Base-by-base conservation (phyloP, 805 yeast species). In the Ogataea dorogensis region DNA sequence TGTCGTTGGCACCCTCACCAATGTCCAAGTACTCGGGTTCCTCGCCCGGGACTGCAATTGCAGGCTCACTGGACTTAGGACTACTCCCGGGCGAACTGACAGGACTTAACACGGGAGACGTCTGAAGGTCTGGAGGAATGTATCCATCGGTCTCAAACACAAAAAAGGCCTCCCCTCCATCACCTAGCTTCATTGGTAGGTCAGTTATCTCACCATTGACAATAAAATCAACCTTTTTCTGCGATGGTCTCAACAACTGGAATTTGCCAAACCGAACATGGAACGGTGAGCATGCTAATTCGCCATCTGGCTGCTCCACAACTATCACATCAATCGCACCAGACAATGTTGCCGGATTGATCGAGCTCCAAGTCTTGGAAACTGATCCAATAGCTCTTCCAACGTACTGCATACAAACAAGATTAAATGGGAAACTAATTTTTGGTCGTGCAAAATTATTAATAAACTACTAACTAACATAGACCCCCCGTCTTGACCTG, bases 281-380 rank as follows among this genome's bases (percentile, higher is more conserved):
- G 71, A 94, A 93, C 4, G 98, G 98, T 6, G 96, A 86, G 53
- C 98, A 89, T 35, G 85, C 82, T 23, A 62, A 33, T 12, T 56
- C 61, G 23, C 86, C 91, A 56, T 82, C 79, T 9, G 85, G 84
- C 55, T 86, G 94, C 62, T 91, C 96, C 9, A 93, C 82, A 7
- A 89, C 98, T 25, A 93, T 86, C 36, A 93, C 88, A 61, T 93
- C 98, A 59, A 93, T 93, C 14, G 98, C 98, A 5, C 98, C 98
- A 14, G 95, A 81, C 12, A 93, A 71, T 0, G 98, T 93, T 1
- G 98, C 87, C 2, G 98, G 98, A 54, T 93, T 93, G 48, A 93
- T 78, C 17, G 97, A 86, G 47, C 88, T 87, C 98, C 97, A 91
- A 32, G 96, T 93, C 60, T 88, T 88, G 40, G 96, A 89, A 6